A percentile compares a stretch with the other conserved stretches of the same genome.
phyloP scores from a whole-genome alignment of 1,284 basidiomycete genomes.

The Inonotus hispidus region DNA sequence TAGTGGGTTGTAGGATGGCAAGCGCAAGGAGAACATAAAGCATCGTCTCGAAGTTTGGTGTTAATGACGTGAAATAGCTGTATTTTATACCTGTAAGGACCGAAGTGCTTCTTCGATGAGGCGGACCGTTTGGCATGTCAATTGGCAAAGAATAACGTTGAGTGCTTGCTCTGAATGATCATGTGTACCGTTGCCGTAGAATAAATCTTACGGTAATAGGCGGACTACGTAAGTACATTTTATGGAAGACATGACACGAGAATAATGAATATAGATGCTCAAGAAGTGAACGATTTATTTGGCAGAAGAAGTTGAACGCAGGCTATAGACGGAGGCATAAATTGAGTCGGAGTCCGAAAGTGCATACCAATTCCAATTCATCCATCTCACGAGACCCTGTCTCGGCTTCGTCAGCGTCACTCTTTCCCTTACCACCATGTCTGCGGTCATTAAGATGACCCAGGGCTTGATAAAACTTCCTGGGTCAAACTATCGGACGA shows the following conservation, averaged over 20 bases:
- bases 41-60: background rate
- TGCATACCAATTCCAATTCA: background rate
- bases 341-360: background rate
- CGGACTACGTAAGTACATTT: background rate
- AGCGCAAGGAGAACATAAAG: background rate
- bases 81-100: background rate
- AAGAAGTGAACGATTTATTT: too few species aligned
- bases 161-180: background rate
- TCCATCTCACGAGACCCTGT: background rate
- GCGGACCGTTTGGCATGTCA: background rate
- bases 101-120: background rate
- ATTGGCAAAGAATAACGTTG: background rate
- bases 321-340: background rate
- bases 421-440: constrained; percentile 1
- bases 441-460: background rate
- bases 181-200: background rate
- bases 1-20: background rate
- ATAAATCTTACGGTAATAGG: background rate
- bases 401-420: background rate
- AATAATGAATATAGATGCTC: background rate
- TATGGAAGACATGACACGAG: background rate
- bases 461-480: constrained; percentile 10
- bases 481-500: constrained; percentile 29
- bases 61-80: too few species aligned
- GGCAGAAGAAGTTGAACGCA: background rate